Evolutionary conservation across 2,329 filamentous ascomycete genomes (phyloP).

Genomic region (Fusarium dimerum): DNA sequence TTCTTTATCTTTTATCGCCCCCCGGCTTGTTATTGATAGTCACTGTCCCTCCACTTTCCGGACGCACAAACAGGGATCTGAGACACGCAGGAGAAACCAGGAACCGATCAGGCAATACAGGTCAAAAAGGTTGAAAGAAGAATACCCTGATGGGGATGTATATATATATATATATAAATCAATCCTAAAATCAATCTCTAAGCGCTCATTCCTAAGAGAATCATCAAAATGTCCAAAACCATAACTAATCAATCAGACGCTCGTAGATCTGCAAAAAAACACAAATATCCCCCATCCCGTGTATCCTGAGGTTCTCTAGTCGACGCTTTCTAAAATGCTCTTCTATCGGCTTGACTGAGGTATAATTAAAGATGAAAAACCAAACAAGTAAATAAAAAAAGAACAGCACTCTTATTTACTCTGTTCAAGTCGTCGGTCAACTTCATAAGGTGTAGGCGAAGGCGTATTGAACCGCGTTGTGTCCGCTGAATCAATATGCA

Average conservation of each 20-base stretch:
- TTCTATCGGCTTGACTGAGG: no score
- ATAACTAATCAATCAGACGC: background rate
- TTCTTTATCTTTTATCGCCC: background rate
- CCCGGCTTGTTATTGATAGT: background rate
- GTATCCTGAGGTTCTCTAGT: background rate
- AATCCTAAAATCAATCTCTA: background rate
- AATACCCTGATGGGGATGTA: background rate
- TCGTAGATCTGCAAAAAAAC: background rate
- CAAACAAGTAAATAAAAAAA: background rate
- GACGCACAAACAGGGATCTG: no score
- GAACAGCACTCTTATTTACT: background rate
- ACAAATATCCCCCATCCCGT: background rate
- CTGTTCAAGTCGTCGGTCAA: constrained; percentile 28
- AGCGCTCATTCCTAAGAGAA: background rate
- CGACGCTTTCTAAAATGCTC: background rate
- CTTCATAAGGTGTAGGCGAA: constrained; percentile 32
- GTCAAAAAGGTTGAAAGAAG: background rate
- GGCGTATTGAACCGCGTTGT: constrained; percentile 34
- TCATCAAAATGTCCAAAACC: background rate
- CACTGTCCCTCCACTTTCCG: background rate
- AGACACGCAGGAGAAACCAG: no score
- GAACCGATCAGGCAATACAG: no score
- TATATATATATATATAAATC: no score
- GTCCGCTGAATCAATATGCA: constrained; percentile 31
- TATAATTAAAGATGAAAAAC: background rate